phyloP scores from a whole-genome alignment of 2,329 filamentous ascomycete species.

The Coniochaeta sp. region DNA sequence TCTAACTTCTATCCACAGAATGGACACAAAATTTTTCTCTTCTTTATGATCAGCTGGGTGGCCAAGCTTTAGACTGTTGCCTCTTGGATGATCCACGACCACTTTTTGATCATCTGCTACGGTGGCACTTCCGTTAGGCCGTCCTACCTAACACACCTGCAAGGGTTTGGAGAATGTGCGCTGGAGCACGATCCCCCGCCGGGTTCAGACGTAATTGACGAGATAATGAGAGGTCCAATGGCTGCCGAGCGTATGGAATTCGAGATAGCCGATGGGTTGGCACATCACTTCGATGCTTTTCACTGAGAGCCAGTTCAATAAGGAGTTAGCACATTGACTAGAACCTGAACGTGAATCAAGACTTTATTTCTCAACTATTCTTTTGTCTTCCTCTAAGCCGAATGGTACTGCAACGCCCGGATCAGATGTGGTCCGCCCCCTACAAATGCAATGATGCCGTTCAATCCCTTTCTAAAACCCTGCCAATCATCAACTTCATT shows the following conservation, averaged over 20 bases:
- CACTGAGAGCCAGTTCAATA: no score
- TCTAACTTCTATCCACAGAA: not conserved
- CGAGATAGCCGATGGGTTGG: slow-evolving; percentile 2
- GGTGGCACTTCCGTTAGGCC: slow-evolving; percentile 18
- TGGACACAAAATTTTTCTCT: not conserved
- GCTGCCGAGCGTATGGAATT: slow-evolving; percentile 3
- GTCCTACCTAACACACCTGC: slow-evolving; percentile 18
- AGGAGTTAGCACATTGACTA: no score
- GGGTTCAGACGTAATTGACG: slow-evolving; percentile 18
- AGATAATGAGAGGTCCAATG: slow-evolving; percentile 12
- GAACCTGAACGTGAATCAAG: no score
- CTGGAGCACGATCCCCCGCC: slow-evolving; percentile 18
- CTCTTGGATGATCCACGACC: not conserved
- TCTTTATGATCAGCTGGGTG: not conserved
- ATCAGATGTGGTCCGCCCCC: no score
- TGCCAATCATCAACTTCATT: not conserved
- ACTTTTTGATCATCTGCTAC: slow-evolving; percentile 10
- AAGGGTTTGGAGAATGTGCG: slow-evolving; percentile 14
- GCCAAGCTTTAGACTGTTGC: not conserved
- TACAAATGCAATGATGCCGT: not conserved
- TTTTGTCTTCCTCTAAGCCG: no score
- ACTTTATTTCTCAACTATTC: no score
- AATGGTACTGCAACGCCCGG: no score
- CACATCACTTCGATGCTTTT: no score
- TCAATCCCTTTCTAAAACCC: not conserved